Percentiles rank a stretch among this genome's conserved stretches.
phyloP scores from a whole-genome alignment of 495 filamentous ascomycete genomes.

The Penicillium tannophilum region DNA sequence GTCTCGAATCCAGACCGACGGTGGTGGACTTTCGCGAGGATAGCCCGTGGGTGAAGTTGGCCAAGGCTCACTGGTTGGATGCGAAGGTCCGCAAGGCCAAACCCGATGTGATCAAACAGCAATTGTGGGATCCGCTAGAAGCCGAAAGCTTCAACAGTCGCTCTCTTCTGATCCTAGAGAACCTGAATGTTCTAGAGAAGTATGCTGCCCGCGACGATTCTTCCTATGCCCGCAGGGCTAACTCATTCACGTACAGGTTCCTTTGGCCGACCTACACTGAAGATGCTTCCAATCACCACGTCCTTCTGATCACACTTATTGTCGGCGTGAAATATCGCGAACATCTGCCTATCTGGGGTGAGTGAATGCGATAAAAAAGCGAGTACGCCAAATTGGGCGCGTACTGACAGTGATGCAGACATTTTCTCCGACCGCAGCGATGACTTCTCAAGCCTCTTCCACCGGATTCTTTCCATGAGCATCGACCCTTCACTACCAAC shows the following conservation, averaged over 20 bases:
- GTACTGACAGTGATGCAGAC: conserved; percentile 46
- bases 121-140: conserved; percentile 91
- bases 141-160: conserved; percentile 74
- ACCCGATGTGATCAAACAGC: conserved; percentile 80
- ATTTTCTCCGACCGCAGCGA: conserved; percentile 74
- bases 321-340: conserved; percentile 88
- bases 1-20: conserved; percentile 56
- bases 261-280: conserved; percentile 94
- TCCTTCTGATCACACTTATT: conserved; percentile 80
- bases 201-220: conserved; percentile 36
- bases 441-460: conserved; percentile 89
- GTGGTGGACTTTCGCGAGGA: conserved; percentile 75
- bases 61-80: conserved; percentile 83
- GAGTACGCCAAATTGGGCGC: background rate
- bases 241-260: conserved; percentile 55
- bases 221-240: conserved; percentile 22
- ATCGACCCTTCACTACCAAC: conserved; percentile 75
- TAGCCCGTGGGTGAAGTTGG: conserved; percentile 78
- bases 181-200: conserved; percentile 88
- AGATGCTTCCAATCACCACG: conserved; percentile 86
- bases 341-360: conserved; percentile 84
- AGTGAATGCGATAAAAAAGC: conserved; percentile 21
- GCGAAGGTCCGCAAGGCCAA: conserved; percentile 72
- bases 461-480: conserved; percentile 85
- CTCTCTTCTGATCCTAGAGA: conserved; percentile 81